Conservation (phyloP, 1,139 yeast genomes). For the Taphrina pruni region DNA sequence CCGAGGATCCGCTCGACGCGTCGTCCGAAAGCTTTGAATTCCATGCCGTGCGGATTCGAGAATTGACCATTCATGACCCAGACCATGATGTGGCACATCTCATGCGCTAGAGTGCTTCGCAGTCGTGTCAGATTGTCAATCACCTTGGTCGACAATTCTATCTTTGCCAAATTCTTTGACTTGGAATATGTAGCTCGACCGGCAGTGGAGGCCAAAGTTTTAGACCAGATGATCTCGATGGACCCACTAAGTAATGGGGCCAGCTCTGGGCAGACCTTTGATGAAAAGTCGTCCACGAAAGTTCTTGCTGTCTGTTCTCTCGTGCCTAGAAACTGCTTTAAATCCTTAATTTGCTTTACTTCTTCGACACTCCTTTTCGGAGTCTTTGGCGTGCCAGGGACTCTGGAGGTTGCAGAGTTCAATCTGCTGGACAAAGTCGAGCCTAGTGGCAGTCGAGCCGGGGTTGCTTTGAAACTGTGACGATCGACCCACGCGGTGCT, state of each 20-base stretch:
- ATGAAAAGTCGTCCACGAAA: not conserved
- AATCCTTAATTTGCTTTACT: not conserved
- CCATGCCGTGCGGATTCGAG: slow-evolving; percentile 39
- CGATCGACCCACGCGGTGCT: not conserved
- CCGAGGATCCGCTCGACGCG: slow-evolving; percentile 18
- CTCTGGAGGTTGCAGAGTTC: not conserved
- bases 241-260: slow-evolving; percentile 2
- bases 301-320: not conserved
- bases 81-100: slow-evolving; percentile 40
- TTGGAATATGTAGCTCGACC: slow-evolving; percentile 34
- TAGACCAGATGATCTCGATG: slow-evolving; percentile 30
- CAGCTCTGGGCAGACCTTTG: slow-evolving; percentile 7
- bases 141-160: slow-evolving; percentile 43
- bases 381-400: not conserved
- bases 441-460: not conserved
- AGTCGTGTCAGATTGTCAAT: slow-evolving; percentile 36
- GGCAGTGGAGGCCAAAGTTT: slow-evolving; percentile 29
- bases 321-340: not conserved
- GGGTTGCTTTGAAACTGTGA: not conserved
- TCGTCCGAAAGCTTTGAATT: slow-evolving; percentile 36
- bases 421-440: not conserved
- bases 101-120: slow-evolving; percentile 40
- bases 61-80: slow-evolving; percentile 38
- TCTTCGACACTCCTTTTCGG: not conserved
- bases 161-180: slow-evolving; percentile 16